These are phyloP conservation scores for Trichoderma atroviride DNA, from an alignment of 2,329 filamentous ascomycete genomes.

Conservation along the genomic window DNA sequence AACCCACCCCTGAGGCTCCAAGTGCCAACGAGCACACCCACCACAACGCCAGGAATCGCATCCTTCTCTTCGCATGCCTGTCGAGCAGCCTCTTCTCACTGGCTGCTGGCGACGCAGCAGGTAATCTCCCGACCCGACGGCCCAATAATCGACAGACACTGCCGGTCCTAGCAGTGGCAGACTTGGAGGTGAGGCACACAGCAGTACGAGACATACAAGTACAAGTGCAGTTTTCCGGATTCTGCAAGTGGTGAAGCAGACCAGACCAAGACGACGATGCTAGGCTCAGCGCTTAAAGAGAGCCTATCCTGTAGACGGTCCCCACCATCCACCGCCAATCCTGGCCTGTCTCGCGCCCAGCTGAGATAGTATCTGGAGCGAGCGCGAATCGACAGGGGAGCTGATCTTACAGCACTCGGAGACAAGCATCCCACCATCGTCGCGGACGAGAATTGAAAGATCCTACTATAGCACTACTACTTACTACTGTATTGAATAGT, in stretches of 20 bases:
- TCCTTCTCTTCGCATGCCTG: constrained; percentile 20
- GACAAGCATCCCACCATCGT: not conserved
- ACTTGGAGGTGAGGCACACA: not conserved
- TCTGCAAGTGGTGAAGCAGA: not conserved
- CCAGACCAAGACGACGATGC: not conserved
- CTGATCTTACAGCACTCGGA: not conserved
- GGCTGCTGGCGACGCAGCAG: not conserved
- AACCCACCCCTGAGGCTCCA: not conserved
- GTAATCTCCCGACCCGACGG: not conserved
- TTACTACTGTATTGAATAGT: not conserved
- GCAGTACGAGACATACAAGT: not conserved
- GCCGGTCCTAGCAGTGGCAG: not conserved
- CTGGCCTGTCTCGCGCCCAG: not conserved
- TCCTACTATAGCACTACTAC: too few species aligned
- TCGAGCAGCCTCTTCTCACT: not conserved
- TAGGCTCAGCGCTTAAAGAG: constrained; percentile 12
- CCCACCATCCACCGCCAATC: not conserved
- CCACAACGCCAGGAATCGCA: constrained; percentile 1
- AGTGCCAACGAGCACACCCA: not conserved
- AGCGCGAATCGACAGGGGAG: not conserved
- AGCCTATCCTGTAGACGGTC: not conserved
- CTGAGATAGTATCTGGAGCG: not conserved
- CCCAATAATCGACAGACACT: constrained; percentile 5
- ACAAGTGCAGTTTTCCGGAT: not conserved
- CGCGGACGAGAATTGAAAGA: not conserved